Percentiles rank a stretch among this genome's conserved stretches.
phyloP scores from a whole-genome alignment of 495 filamentous ascomycete genomes.

The Talaromyces adpressus region DNA sequence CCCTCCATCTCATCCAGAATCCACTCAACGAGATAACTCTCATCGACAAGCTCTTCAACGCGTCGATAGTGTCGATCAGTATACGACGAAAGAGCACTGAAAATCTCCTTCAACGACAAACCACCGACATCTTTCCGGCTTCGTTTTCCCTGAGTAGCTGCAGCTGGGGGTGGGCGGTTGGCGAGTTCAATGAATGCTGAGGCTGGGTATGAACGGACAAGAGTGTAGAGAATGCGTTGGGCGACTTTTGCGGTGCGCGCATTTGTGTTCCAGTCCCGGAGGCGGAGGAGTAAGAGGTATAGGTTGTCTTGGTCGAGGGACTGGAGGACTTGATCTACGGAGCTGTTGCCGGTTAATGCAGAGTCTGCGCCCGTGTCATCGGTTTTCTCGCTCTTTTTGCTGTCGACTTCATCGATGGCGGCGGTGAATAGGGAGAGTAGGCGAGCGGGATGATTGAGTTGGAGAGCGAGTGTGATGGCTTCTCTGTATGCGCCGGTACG shows the following conservation, averaged over 20 bases:
- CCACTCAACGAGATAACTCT: slow-evolving; percentile 91
- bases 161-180: slow-evolving; percentile 22
- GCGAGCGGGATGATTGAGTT: slow-evolving; percentile 85
- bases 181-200: slow-evolving; percentile 63
- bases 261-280: slow-evolving; percentile 96
- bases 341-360: slow-evolving; percentile 62
- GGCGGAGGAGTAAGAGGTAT: slow-evolving; percentile 63
- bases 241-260: slow-evolving; percentile 77
- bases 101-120: slow-evolving; percentile 69
- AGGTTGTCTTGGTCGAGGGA: slow-evolving; percentile 78
- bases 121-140: slow-evolving; percentile 36
- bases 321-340: slow-evolving; percentile 78
- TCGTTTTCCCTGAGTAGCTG: slow-evolving; percentile 22
- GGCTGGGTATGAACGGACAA: slow-evolving; percentile 73
- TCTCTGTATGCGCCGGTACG: slow-evolving; percentile 77
- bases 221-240: slow-evolving; percentile 72
- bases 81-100: slow-evolving; percentile 77
- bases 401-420: slow-evolving; percentile 58
- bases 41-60: slow-evolving; percentile 83
- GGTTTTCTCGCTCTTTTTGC: slow-evolving; percentile 18
- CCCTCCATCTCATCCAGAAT: slow-evolving; percentile 90
- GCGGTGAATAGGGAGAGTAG: slow-evolving; percentile 75
- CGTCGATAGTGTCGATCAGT: slow-evolving; percentile 87
- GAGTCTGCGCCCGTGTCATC: slow-evolving; percentile 44
- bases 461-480: slow-evolving; percentile 84